Evolutionary conservation across 2,329 filamentous ascomycete genomes (phyloP).

Genomic region (Colletotrichum sublineola): DNA sequence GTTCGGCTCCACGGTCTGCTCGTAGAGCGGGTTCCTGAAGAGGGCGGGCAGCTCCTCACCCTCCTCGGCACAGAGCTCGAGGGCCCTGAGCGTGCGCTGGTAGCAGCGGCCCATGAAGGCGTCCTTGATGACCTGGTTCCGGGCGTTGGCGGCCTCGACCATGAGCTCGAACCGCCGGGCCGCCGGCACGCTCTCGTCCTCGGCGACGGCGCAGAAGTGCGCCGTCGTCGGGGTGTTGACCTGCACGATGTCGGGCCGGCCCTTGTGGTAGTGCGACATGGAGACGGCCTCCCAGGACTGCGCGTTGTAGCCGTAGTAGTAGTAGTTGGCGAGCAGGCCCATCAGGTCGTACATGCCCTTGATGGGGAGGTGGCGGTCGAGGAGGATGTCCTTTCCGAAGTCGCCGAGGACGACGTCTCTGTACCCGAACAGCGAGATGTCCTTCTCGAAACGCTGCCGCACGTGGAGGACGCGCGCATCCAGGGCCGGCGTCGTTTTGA

Average conservation of each 20-base stretch:
- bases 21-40: conserved; percentile 10
- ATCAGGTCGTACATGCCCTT: conserved; percentile 43
- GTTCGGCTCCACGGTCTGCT: conserved; percentile 10
- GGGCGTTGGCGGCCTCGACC: conserved; percentile 11
- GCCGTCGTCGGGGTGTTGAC: conserved; percentile 38
- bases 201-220: conserved; percentile 41
- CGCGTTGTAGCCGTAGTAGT: conserved; percentile 44
- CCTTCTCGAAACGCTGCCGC: conserved; percentile 25
- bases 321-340: conserved; percentile 43
- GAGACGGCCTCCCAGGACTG: conserved; percentile 44
- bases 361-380: conserved; percentile 25
- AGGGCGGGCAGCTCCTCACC: conserved; percentile 1
- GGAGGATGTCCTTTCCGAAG: conserved; percentile 36
- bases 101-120: conserved; percentile 9
- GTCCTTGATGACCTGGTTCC: conserved; percentile 12
- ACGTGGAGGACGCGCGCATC: conserved; percentile 42
- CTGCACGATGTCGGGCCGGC: conserved; percentile 45
- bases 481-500: conserved; percentile 19
- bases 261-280: conserved; percentile 44
- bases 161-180: not conserved
- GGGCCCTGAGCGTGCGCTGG: conserved; percentile 17
- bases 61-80: conserved; percentile 16
- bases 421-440: conserved; percentile 32
- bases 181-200: not conserved
- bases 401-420: conserved; percentile 27